A percentile compares a stretch with the other conserved stretches of the same genome.
Evolutionary conservation across 2,329 filamentous ascomycete genomes (phyloP).

Genomic region (Fusarium luffae): DNA sequence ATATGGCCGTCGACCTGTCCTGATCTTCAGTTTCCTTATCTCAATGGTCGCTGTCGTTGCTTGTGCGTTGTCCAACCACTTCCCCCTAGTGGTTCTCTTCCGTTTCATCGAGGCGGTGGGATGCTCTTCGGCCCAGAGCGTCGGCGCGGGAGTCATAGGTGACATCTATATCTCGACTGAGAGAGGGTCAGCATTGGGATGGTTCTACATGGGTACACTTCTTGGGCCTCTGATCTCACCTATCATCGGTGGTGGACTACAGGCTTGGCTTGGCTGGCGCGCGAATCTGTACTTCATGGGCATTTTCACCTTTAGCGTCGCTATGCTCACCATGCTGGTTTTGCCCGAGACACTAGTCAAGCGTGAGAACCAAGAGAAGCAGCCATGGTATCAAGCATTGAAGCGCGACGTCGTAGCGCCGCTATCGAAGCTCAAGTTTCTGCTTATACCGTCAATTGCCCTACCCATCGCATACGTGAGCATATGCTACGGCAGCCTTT

Average conservation of each 20-base stretch:
- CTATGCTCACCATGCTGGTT: not conserved
- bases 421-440: not conserved
- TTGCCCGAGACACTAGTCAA: not conserved
- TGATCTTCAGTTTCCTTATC: not conserved
- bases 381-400: not conserved
- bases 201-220: constrained; percentile 21
- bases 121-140: not conserved
- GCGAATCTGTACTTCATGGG: constrained; percentile 4
- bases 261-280: not conserved
- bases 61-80: not conserved
- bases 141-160: constrained; percentile 7
- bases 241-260: not conserved
- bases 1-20: not conserved
- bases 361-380: not conserved
- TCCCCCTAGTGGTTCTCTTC: not conserved
- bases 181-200: constrained; percentile 12
- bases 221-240: constrained; percentile 12
- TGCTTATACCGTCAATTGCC: not conserved
- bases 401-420: not conserved
- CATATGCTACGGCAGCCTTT: constrained; percentile 1
- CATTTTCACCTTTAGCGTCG: not conserved
- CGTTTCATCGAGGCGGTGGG: not conserved
- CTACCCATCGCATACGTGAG: constrained; percentile 2
- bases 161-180: constrained; percentile 18
- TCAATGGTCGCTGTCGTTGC: not conserved